Base-by-base conservation (phyloP, 371 early-diverging fungal genomes). In the Mucor mucedo region DNA sequence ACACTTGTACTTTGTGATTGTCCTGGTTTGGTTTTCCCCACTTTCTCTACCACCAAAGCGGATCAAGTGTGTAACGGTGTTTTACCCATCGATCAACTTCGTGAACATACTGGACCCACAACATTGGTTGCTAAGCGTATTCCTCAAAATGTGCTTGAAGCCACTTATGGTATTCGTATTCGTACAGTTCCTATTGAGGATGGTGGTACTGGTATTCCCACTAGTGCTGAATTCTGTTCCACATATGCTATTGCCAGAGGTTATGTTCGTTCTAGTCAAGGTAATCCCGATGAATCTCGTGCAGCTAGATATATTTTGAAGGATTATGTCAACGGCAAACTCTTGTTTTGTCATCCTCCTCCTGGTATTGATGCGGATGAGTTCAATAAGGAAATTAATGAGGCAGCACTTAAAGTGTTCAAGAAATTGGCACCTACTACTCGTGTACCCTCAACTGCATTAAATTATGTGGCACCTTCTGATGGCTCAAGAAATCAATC, bases 11-110 rank as follows among this genome's bases (percentile, higher is more conserved):
- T 99, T 38, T 97, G 98, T 74, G 99, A 99, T 81, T 99, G 99
- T 80, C 99, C 99, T 57, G 99, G 99, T 76, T 84, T 99, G 33
- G 99, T 99, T 2, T 99, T 99, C 87, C 99, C 99, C 29, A 92
- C 95, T 4, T 99, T 98, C 76, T 97, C 98, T 8, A 96, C 98
- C 13, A 93, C 95, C 4, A 94, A 97, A 72, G 98, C 97, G 38
- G 98, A 99, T 72, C 95, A 99, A 90, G 96, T 99, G 39, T 90
- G 95, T 74, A 97, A 98, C 71, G 99, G 99, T 73, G 95, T 99
- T 40, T 81, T 99, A 63, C 99, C 99, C 50, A 95, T 99, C 65
- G 99, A 99, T 86, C 98, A 99, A 69, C 80, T 99, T 60, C 90
- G 97, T 55, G 99, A 99, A 79, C 90, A 90, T 66, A 88, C 93